Evolutionary conservation across 2,329 filamentous ascomycete genomes (phyloP).

Genomic region (Leptographium lundbergii): DNA sequence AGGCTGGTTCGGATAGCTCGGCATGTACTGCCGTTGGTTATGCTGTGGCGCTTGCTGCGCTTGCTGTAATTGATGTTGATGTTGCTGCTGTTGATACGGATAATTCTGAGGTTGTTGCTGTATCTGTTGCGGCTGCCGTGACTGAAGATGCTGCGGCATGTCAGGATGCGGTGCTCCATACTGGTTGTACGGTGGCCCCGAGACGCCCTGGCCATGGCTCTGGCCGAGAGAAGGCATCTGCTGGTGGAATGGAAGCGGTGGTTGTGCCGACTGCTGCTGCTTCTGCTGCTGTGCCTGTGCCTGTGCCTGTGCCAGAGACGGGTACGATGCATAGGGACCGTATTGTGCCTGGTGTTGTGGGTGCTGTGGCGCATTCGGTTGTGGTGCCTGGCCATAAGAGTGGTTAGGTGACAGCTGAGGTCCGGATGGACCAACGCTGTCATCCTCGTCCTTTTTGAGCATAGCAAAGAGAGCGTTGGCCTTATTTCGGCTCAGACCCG

Average conservation of each 20-base stretch:
- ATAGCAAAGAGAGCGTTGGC: conserved; percentile 41
- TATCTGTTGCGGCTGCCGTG: neutral
- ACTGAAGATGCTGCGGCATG: neutral
- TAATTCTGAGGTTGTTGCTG: neutral
- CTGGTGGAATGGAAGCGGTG: conserved; percentile 3
- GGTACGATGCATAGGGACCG: conserved; percentile 22
- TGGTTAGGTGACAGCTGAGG: conserved; percentile 38
- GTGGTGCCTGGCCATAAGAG: conserved; percentile 31
- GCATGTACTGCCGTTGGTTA: neutral
- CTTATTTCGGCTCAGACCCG: conserved; percentile 23
- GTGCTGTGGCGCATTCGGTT: conserved; percentile 42
- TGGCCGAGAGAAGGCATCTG: conserved; percentile 1
- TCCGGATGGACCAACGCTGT: neutral
- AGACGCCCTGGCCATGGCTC: neutral
- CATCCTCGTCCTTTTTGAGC: conserved; percentile 23
- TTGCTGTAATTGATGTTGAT: neutral
- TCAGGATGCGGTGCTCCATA: neutral
- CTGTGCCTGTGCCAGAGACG: conserved; percentile 1
- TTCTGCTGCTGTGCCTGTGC: conserved; percentile 9
- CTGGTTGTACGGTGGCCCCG: neutral
- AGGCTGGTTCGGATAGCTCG: neutral
- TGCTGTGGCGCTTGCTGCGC: neutral
- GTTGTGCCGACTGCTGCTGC: neutral
- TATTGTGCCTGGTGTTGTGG: conserved; percentile 32
- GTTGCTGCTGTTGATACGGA: neutral